Evolutionary conservation across 2,329 filamentous ascomycete species (phyloP).

Genomic region (Aspergillus nomiae): DNA sequence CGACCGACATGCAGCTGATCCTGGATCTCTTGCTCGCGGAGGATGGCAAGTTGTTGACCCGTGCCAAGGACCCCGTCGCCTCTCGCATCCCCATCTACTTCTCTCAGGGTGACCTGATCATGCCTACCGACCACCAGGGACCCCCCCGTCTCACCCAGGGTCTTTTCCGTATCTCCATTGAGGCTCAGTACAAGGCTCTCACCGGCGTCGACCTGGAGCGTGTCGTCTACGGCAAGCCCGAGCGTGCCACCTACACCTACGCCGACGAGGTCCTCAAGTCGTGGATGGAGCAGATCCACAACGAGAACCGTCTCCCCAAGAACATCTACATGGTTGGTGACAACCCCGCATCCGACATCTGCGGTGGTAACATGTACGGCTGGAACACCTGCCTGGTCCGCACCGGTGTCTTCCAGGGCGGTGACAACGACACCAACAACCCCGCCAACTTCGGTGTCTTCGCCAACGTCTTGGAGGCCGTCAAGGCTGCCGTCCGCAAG

Average conservation of each 20-base stretch:
- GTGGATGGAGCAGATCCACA: constrained; percentile 77
- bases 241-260: constrained; percentile 75
- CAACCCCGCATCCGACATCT: constrained; percentile 73
- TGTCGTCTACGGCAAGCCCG: constrained; percentile 75
- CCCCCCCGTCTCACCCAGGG: constrained; percentile 71
- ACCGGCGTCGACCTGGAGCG: constrained; percentile 72
- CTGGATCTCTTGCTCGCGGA: constrained; percentile 71
- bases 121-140: constrained; percentile 65
- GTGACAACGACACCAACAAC: constrained; percentile 74
- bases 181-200: constrained; percentile 65
- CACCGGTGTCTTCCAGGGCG: constrained; percentile 77
- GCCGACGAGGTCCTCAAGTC: constrained; percentile 71
- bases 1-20: constrained; percentile 75
- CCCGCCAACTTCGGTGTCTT: constrained; percentile 78
- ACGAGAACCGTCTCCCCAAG: constrained; percentile 67
- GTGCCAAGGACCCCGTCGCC: constrained; percentile 65
- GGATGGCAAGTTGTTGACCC: constrained; percentile 66
- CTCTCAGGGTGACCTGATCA: constrained; percentile 65
- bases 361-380: constrained; percentile 77
- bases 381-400: constrained; percentile 80
- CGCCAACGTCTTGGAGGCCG: constrained; percentile 70
- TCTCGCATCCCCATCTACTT: constrained; percentile 75
- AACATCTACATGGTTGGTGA: constrained; percentile 79
- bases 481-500: constrained; percentile 67
- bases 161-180: constrained; percentile 72